phyloP scores from a whole-genome alignment of 495 filamentous ascomycete species.

The Astrocystis sublimbata region DNA sequence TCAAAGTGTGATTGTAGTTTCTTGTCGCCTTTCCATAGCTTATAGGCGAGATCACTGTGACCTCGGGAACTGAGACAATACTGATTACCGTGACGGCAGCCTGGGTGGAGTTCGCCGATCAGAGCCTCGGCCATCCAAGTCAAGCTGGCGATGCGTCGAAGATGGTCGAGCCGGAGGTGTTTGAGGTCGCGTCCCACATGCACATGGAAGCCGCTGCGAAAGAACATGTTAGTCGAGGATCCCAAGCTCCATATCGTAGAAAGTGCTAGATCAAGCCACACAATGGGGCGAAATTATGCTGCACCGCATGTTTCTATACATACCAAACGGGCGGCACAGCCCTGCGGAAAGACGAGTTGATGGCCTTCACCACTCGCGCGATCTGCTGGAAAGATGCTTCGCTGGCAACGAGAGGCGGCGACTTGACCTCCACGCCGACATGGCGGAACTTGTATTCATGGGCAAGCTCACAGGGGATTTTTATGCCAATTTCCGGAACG shows the following conservation, averaged over 20 bases:
- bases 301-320: no score
- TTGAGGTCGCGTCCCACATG: not conserved
- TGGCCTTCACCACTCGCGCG: not conserved
- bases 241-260: no score
- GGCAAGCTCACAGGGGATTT: not conserved
- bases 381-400: not conserved
- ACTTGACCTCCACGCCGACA: constrained; percentile 4
- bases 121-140: constrained; percentile 1
- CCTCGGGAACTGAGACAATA: not conserved
- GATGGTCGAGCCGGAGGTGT: not conserved
- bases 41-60: no score
- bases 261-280: no score
- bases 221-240: no score
- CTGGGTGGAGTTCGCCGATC: not conserved
- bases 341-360: not conserved
- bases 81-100: constrained; percentile 1
- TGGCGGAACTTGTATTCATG: not conserved
- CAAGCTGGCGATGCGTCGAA: constrained; percentile 2
- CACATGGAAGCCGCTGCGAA: constrained; percentile 9
- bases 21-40: no score
- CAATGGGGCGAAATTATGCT: no score
- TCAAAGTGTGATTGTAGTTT: no score
- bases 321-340: not conserved
- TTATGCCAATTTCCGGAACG: not conserved
- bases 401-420: not conserved